Evolutionary conservation across 768 basidiomycete genomes (phyloP), one percentile per base, ranked within the genome.

Genomic region (Podaxis sp.): DNA sequence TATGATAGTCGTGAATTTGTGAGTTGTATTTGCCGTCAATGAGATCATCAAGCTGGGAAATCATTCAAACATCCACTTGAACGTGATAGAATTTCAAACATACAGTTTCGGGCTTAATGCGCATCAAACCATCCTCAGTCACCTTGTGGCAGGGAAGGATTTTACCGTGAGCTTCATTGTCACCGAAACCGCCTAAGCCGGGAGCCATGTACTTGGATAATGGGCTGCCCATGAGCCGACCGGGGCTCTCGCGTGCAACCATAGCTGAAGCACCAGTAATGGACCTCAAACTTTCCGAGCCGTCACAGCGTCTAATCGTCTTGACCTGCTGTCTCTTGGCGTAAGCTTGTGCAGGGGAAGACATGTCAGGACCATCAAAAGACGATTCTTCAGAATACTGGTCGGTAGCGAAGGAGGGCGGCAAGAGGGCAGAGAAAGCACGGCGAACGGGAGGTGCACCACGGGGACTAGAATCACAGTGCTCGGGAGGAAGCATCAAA

Each of bases 101-200:
- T 69, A 97, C 95, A 65, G 95, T 98, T 66, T 85, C 74, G 33
- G 82, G 75, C 41, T 82, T 88, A 64, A 99, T 91, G 67, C 97
- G 85, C 87, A 98, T 96, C 56, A 99, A 73, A 2, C 97, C 96
- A 70, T 99, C 97, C 70, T 98, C 96, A 50, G 89, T 88, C 53
- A 97, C 96, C 56, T 90, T 86, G 72, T 94, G 90, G 75, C 97
- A 99, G 36, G 96, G 96, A 64, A 99, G 74, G 67, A 96, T 86
- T 77, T 99, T 99, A 41, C 96, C 96, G 64, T 88, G 81, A 41
- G 91, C 87, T 73, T 99, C 97, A 69, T 95, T 95, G 68, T 95
- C 94, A 15, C 96, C 91, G 74, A 96, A 97, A 0, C 95, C 90
- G 56, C 91, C 88, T 56, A 94, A 74, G 49, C 88, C 92, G 26